Percentiles rank a stretch among this genome's conserved stretches.
phyloP scores from a whole-genome alignment of 768 basidiomycete genomes.

The Amanita polypyramis region DNA sequence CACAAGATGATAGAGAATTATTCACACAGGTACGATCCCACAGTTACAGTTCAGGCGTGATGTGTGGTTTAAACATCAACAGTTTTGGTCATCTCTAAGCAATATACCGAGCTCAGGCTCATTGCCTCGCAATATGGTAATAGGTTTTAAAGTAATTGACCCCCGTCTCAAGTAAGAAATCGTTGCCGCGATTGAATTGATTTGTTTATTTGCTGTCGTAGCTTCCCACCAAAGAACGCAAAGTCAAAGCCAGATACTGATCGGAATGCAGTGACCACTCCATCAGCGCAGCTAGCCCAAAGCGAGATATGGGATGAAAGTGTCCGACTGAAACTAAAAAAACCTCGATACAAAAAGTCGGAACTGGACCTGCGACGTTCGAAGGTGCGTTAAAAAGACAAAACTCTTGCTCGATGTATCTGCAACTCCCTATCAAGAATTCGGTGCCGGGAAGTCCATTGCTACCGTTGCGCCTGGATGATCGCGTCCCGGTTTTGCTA shows the following conservation, averaged over 20 bases:
- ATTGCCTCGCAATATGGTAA: slow-evolving; percentile 62
- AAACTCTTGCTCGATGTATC: neutral
- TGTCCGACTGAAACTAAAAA: slow-evolving; percentile 37
- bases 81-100: slow-evolving; percentile 63
- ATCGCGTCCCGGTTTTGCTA: slow-evolving; percentile 75
- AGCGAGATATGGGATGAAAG: slow-evolving; percentile 69
- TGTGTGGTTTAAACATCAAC: neutral
- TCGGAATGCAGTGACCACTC: slow-evolving; percentile 32
- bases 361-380: slow-evolving; percentile 79
- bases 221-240: slow-evolving; percentile 79
- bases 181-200: neutral
- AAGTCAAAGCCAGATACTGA: slow-evolving; percentile 25
- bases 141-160: slow-evolving; percentile 76
- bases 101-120: slow-evolving; percentile 55
- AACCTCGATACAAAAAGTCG: slow-evolving; percentile 68
- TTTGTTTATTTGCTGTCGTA: slow-evolving; percentile 17
- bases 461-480: slow-evolving; percentile 59
- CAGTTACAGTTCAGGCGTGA: neutral
- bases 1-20: slow-evolving; percentile 37
- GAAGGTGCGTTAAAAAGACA: slow-evolving; percentile 36
- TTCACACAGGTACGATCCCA: slow-evolving; percentile 41
- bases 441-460: slow-evolving; percentile 71
- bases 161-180: slow-evolving; percentile 68
- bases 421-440: slow-evolving; percentile 32
- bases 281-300: slow-evolving; percentile 46